phyloP scores from a whole-genome alignment of 202 grass and related monocot species.

The Panicum virgatum region DNA sequence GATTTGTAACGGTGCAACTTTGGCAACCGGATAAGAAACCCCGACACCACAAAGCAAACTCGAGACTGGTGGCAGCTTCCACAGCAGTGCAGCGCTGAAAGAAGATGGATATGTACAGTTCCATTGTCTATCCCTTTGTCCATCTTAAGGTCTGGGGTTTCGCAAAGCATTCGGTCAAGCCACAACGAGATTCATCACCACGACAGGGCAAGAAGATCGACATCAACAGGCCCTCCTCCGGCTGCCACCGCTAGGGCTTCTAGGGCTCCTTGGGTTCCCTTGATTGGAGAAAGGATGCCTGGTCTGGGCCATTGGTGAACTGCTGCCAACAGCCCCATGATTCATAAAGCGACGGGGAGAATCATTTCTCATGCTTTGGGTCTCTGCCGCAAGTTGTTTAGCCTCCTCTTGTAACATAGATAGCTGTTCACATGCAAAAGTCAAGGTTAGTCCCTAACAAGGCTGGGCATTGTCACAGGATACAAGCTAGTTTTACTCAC shows the following conservation, averaged over 20 bases:
- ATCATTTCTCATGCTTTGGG: slow-evolving; percentile 33
- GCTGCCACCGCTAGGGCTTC: slow-evolving; percentile 47
- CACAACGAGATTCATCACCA: neutral
- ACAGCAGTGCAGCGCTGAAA: slow-evolving; percentile 8
- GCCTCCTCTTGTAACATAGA: slow-evolving; percentile 67
- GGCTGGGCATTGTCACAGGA: neutral
- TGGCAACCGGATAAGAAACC: neutral
- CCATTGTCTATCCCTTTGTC: neutral
- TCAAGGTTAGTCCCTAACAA: slow-evolving; percentile 32
- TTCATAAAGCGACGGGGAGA: slow-evolving; percentile 52
- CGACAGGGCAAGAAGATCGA: neutral
- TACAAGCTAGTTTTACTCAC: slow-evolving; percentile 53
- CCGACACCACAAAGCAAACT: slow-evolving; percentile 1
- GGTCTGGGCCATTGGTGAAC: slow-evolving; percentile 23
- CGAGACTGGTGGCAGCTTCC: slow-evolving; percentile 1
- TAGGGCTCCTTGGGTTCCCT: slow-evolving; percentile 40
- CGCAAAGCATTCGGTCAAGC: neutral
- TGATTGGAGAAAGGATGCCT: slow-evolving; percentile 34
- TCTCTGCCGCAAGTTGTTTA: slow-evolving; percentile 64
- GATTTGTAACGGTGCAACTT: slow-evolving; percentile 1
- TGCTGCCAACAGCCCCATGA: slow-evolving; percentile 40
- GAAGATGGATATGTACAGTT: slow-evolving; percentile 40
- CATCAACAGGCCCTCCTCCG: slow-evolving; percentile 56
- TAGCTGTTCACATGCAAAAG: slow-evolving; percentile 47
- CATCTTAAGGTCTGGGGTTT: neutral